These are phyloP conservation scores for Usnea hakonensis DNA, from an alignment of 495 filamentous ascomycete genomes.

Conservation along the genomic window DNA sequence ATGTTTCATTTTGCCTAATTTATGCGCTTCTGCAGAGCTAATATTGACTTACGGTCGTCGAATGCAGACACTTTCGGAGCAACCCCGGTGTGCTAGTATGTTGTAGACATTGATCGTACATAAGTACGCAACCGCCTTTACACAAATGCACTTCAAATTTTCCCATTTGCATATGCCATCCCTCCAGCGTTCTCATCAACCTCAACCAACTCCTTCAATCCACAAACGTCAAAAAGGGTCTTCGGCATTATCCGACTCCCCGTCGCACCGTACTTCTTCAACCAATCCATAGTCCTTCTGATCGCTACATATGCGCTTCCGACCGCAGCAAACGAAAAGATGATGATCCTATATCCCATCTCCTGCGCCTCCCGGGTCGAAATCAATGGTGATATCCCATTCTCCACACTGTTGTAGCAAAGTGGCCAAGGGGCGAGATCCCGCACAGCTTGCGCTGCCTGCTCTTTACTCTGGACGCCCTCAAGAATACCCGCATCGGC, in stretches of 20 bases:
- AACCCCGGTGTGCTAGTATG: no score
- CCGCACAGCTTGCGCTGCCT: conserved; percentile 42
- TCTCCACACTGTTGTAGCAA: conserved; percentile 55
- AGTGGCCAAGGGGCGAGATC: conserved; percentile 51
- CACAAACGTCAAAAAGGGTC: conserved; percentile 49
- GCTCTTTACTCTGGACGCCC: conserved; percentile 47
- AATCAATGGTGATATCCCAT: conserved; percentile 51
- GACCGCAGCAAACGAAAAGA: conserved; percentile 47
- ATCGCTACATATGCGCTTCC: no score
- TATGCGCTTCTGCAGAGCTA: no score
- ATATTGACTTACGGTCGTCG: no score
- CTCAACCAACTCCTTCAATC: conserved; percentile 48
- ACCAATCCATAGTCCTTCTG: conserved; percentile 33
- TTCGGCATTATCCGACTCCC: conserved; percentile 41
- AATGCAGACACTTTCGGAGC: no score
- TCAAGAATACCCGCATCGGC: conserved; percentile 60
- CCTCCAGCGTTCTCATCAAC: conserved; percentile 50
- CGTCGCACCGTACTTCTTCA: conserved; percentile 42
- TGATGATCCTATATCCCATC: conserved; percentile 56
- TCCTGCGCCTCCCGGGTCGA: conserved; percentile 46
- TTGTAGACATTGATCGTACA: no score
- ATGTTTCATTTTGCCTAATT: no score
- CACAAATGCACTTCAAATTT: not conserved
- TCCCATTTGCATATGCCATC: not conserved
- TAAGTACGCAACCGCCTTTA: no score